These are phyloP conservation scores for Sporothrix inflata DNA, from an alignment of 2,329 filamentous ascomycete species.

Conservation along the genomic window DNA sequence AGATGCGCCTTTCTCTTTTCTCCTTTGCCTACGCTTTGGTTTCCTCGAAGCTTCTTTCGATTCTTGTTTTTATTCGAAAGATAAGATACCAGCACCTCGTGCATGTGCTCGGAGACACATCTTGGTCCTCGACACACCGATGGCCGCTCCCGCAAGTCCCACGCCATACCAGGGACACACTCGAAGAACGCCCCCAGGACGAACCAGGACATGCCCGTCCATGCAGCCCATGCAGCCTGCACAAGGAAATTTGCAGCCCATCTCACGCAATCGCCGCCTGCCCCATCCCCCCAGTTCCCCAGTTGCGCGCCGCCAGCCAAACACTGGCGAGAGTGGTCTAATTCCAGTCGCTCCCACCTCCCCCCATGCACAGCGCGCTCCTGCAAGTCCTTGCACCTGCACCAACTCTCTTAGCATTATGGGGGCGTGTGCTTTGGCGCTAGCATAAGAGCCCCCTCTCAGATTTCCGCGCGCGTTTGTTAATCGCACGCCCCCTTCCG, in stretches of 20 bases:
- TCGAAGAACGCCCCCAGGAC: not conserved
- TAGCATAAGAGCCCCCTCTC: conserved; percentile 9
- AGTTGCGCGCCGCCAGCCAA: conserved; percentile 9
- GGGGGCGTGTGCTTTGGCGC: conserved; percentile 4
- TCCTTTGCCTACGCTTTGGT: not conserved
- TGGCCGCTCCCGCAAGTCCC: conserved; percentile 1
- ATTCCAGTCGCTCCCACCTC: conserved; percentile 21
- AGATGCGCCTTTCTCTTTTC: not conserved
- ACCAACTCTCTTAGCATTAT: not conserved
- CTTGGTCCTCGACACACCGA: conserved; percentile 8
- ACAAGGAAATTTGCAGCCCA: conserved; percentile 6
- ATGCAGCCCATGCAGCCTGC: conserved; percentile 5
- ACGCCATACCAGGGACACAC: conserved; percentile 3
- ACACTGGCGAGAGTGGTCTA: conserved; percentile 4
- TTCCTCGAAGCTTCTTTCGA: not conserved
- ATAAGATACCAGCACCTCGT: not conserved
- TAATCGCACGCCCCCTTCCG: conserved; percentile 17
- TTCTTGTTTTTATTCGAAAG: not conserved
- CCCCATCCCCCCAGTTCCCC: conserved; percentile 12
- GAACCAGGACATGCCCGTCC: not conserved
- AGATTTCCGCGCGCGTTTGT: not conserved
- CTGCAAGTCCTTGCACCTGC: conserved; percentile 13
- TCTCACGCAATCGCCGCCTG: conserved; percentile 1
- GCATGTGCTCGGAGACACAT: not conserved
- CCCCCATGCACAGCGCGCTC: conserved; percentile 4